Evolutionary conservation across 768 basidiomycete species (phyloP), one percentile per base, ranked within the genome.

Genomic region (Xanthoconium stramineum): DNA sequence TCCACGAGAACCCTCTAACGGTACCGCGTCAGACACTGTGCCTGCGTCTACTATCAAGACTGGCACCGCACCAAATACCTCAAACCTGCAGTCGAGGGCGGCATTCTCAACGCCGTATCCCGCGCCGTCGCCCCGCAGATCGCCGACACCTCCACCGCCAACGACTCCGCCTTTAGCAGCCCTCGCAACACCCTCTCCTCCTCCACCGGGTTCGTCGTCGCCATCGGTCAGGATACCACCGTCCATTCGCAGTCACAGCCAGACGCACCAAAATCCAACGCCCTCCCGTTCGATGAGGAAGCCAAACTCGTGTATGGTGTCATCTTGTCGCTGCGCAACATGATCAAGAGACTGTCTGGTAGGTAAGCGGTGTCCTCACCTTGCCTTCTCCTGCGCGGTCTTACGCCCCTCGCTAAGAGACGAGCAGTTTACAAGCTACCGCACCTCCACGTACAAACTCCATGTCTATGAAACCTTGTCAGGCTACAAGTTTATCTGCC

Each of bases 231-330:
- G 71, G 82, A 85, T 62, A 39, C 61, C 71, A 5, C 58, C 65
- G 64, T 20, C 69, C 77, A 29, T 9, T 38, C 55, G 3, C 62
- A 57, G 10, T 5, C 67, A 28, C 44, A 49, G 10, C 20, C 51
- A 0, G 65, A 65, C 3, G 20, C 47, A 1, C 61, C 75, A n/a
- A 60, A 68, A 30, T 75, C 78, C 11, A 82, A 75, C 58, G 78
- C 83, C 5, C 76, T 99, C 19, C 78, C 96, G 7, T 98, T 99
- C 63, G 97, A 99, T 67, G 97, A 99, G 71, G 96, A 99, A 72
- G 88, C 88, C 1, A 99, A 99, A 69, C 81, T 99, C 58, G 95
- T 99, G 0, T 99, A 98, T 69, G 97, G 97, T 53, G 91, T 99
- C 52, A 79, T 98, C 14, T 77, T 98, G 42, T 94, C 92, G 8